A percentile compares a stretch with the other conserved stretches of the same genome.
These are phyloP conservation scores for Sporothrix pallida DNA, from an alignment of 2,329 filamentous ascomycete species.

Conservation along the genomic window DNA sequence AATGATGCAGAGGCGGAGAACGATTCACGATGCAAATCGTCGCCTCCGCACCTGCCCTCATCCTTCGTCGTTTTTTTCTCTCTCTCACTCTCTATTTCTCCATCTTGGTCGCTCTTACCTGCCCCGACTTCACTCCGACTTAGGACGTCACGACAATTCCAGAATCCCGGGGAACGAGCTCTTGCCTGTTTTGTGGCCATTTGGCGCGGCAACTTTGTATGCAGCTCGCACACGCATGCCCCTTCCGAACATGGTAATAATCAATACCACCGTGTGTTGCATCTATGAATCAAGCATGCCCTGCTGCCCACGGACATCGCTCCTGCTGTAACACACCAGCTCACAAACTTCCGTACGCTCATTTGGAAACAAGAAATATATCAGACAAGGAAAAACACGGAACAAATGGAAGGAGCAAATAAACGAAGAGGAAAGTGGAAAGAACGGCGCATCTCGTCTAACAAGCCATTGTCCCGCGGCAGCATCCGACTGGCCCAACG, in stretches of 20 bases:
- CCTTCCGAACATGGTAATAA: neutral
- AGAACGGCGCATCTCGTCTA: neutral
- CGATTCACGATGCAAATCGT: conserved; percentile 3
- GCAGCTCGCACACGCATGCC: neutral
- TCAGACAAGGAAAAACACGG: neutral
- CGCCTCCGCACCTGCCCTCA: neutral
- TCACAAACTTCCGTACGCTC: neutral
- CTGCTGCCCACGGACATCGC: neutral
- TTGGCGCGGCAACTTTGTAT: neutral
- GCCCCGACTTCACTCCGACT: conserved; percentile 6
- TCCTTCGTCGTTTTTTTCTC: neutral
- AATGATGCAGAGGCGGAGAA: neutral
- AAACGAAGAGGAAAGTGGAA: neutral
- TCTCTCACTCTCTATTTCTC: neutral
- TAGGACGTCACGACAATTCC: neutral
- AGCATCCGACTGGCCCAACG: conserved; percentile 17
- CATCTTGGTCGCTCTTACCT: conserved; percentile 10
- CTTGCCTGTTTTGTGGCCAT: neutral
- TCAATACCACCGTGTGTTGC: neutral
- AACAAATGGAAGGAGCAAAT: neutral
- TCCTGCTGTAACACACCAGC: neutral
- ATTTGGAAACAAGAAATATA: neutral
- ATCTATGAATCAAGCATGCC: neutral
- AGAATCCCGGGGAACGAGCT: neutral
- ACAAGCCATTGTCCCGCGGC: conserved; percentile 10